Percentiles rank a stretch among this genome's conserved stretches.
Conservation (phyloP, 2,329 filamentous ascomycete genomes). For the Leptographium flavum region DNA sequence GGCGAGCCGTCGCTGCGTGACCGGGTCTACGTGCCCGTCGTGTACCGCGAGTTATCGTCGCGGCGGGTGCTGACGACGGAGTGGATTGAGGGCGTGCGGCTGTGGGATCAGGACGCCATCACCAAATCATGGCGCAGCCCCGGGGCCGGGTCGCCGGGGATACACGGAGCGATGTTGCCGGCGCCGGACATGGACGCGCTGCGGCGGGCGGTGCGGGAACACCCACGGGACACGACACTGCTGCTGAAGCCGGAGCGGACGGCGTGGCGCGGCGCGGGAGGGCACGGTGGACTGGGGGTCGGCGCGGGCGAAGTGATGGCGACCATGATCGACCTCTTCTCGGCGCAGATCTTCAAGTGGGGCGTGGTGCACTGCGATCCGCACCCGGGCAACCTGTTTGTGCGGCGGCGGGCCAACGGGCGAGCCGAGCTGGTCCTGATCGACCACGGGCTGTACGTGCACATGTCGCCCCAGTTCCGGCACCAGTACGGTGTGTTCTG, state of each 20-base stretch:
- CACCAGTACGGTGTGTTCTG: slow-evolving; percentile 82
- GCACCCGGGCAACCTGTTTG: slow-evolving; percentile 94
- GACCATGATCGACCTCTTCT: slow-evolving; percentile 91
- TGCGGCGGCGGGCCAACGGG: slow-evolving; percentile 72
- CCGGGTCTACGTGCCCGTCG: slow-evolving; percentile 75
- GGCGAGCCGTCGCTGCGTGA: slow-evolving; percentile 61
- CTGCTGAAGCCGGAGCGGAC: slow-evolving; percentile 77
- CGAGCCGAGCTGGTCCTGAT: slow-evolving; percentile 84
- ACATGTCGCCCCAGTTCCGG: slow-evolving; percentile 71
- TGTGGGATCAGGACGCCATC: slow-evolving; percentile 84
- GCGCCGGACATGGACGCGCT: slow-evolving; percentile 31
- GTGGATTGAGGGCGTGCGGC: slow-evolving; percentile 88
- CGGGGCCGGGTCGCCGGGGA: slow-evolving; percentile 64
- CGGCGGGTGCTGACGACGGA: slow-evolving; percentile 83
- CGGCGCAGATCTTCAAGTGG: slow-evolving; percentile 97
- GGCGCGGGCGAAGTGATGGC: slow-evolving; percentile 81
- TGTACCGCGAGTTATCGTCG: slow-evolving; percentile 71
- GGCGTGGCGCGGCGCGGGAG: slow-evolving; percentile 59
- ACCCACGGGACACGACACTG: slow-evolving; percentile 33
- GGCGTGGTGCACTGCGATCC: slow-evolving; percentile 92
- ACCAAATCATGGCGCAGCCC: slow-evolving; percentile 63
- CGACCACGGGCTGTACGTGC: slow-evolving; percentile 92
- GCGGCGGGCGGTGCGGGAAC: slow-evolving; percentile 31
- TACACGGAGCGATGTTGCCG: slow-evolving; percentile 49
- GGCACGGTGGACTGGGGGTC: slow-evolving; percentile 71